A percentile compares a stretch with the other conserved stretches of the same genome.
phyloP scores from a whole-genome alignment of 768 basidiomycete genomes.

The Trichaptum fuscoviolaceum region DNA sequence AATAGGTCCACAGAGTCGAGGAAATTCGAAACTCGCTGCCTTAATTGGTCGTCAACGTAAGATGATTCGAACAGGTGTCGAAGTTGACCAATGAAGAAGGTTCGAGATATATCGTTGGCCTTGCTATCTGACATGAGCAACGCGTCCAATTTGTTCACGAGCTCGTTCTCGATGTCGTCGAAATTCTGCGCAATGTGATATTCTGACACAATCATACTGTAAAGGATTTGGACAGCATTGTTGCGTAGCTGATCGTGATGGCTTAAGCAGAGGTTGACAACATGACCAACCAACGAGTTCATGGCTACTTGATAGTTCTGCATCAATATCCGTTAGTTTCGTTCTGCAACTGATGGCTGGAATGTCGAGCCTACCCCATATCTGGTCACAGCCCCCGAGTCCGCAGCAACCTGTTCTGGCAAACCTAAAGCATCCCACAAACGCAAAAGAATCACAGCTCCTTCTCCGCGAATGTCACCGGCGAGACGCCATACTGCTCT shows the following conservation, averaged over 20 bases:
- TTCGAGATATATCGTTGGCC: slow-evolving; percentile 84
- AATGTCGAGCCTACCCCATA: slow-evolving; percentile 53
- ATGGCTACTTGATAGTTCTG: slow-evolving; percentile 84
- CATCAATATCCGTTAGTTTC: slow-evolving; percentile 2
- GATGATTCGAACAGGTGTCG: slow-evolving; percentile 85
- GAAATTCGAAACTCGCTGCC: slow-evolving; percentile 74
- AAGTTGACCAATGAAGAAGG: slow-evolving; percentile 89
- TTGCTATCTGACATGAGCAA: slow-evolving; percentile 93
- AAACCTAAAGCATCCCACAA: slow-evolving; percentile 87
- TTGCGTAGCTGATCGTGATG: slow-evolving; percentile 90
- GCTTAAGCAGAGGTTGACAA: slow-evolving; percentile 89
- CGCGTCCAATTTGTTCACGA: slow-evolving; percentile 85
- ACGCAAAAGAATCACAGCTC: slow-evolving; percentile 68
- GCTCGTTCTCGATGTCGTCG: slow-evolving; percentile 84
- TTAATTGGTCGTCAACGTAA: slow-evolving; percentile 73
- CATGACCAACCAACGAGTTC: slow-evolving; percentile 79
- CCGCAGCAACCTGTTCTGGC: slow-evolving; percentile 53
- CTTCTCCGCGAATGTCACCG: slow-evolving; percentile 91
- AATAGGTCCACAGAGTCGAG: slow-evolving; percentile 89
- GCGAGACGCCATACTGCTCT: slow-evolving; percentile 95
- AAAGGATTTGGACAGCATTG: slow-evolving; percentile 88
- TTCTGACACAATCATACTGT: slow-evolving; percentile 92
- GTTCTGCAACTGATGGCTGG: slow-evolving; percentile 9
- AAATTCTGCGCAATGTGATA: slow-evolving; percentile 83
- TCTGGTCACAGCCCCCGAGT: slow-evolving; percentile 49